Percentiles rank a stretch among this genome's conserved stretches.
Conservation (phyloP, 495 filamentous ascomycete genomes). For the Cairneyella variabilis region DNA sequence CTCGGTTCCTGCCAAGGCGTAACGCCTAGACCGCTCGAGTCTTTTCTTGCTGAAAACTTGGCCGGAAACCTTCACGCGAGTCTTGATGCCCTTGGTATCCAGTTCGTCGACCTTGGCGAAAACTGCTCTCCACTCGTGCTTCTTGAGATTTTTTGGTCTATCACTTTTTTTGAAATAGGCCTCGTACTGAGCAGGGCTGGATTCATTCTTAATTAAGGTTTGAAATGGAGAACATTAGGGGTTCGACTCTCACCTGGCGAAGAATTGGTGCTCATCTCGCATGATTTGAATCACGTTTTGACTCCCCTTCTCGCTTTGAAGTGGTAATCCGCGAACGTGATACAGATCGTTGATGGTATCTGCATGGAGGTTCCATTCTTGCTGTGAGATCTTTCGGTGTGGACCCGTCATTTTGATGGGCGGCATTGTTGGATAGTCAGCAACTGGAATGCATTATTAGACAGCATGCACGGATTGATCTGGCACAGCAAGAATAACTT, state of each 20-base stretch:
- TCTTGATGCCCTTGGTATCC: neutral
- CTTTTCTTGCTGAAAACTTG: neutral
- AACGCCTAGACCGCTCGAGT: neutral
- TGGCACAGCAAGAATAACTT: no score
- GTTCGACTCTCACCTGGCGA: neutral
- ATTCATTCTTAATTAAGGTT: neutral
- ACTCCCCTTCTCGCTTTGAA: neutral
- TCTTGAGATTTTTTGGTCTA: neutral
- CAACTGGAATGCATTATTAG: no score
- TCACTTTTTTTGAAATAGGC: neutral
- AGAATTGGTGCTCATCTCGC: constrained; percentile 3
- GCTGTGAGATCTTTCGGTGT: neutral
- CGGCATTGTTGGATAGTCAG: no score
- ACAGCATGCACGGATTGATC: no score
- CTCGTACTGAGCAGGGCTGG: neutral
- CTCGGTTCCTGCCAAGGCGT: neutral
- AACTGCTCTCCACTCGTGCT: neutral
- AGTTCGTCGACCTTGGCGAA: neutral
- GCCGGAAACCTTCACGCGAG: neutral
- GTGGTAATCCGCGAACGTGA: neutral
- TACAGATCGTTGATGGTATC: neutral
- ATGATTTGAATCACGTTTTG: neutral
- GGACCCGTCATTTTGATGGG: neutral
- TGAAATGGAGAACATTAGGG: neutral
- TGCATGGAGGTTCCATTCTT: neutral